Conservation (phyloP, 495 filamentous ascomycete genomes). For the Trichoderma parareesei region DNA sequence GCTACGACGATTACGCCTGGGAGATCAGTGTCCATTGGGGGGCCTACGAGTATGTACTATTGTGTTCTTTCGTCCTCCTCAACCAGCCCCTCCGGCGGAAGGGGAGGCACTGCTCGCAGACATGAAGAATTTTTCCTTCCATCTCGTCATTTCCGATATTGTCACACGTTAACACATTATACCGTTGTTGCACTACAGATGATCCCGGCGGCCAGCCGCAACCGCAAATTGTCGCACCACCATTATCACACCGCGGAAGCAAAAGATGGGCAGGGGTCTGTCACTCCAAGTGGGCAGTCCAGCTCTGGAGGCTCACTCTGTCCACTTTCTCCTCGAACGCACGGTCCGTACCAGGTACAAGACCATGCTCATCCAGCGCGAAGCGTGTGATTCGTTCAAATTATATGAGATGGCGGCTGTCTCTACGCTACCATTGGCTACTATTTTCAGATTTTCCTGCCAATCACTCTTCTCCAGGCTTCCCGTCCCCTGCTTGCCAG, state of each 20-base stretch:
- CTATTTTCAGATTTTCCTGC: neutral
- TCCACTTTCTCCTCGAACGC: neutral
- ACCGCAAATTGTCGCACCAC: conserved; percentile 9
- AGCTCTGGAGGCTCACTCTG: neutral
- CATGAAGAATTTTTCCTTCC: neutral
- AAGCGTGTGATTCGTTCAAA: neutral
- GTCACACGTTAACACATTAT: neutral
- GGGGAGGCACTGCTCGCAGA: neutral
- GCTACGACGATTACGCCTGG: too few relatives aligned
- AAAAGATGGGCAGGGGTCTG: neutral
- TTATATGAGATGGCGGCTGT: neutral
- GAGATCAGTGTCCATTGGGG: neutral
- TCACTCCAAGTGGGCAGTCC: neutral
- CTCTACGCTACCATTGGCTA: neutral
- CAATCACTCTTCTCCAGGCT: neutral
- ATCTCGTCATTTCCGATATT: neutral
- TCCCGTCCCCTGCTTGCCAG: neutral
- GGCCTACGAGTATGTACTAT: neutral
- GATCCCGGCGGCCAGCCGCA: conserved; percentile 4
- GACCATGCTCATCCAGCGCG: neutral
- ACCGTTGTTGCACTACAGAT: neutral
- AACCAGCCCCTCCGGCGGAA: neutral
- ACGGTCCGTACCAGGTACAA: neutral
- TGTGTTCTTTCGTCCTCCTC: neutral
- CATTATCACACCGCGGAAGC: conserved; percentile 1